phyloP scores from a whole-genome alignment of 306 rosid species.

The Castanopsis chinensis region DNA sequence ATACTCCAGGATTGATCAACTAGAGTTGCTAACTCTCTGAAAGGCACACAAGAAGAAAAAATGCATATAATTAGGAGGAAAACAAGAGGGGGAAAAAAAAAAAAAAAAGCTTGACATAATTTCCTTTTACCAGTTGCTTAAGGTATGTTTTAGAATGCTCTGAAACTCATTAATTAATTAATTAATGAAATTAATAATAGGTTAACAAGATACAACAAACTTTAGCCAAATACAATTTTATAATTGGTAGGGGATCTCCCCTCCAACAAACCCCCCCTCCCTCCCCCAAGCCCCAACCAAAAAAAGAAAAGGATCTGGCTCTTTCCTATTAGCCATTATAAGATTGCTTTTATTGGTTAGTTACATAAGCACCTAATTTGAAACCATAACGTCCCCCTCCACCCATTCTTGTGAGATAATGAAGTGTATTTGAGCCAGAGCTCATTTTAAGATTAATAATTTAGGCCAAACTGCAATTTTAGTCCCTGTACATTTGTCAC shows the following conservation, averaged over 20 bases:
- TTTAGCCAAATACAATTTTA: not conserved
- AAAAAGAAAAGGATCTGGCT: not conserved
- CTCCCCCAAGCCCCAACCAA: not conserved
- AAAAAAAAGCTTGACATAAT: not conserved
- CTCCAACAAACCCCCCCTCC: not conserved
- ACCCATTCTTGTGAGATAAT: too few species aligned
- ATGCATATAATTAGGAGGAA: conserved; percentile 1
- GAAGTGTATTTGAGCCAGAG: too few species aligned
- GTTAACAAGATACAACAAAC: not conserved
- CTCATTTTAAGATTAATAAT: too few species aligned
- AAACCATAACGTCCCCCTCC: too few species aligned
- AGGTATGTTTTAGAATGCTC: not conserved
- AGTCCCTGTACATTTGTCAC: too few species aligned
- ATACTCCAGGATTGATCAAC: conserved; percentile 86
- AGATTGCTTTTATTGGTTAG: not conserved
- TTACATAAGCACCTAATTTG: too few species aligned
- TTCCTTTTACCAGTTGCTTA: not conserved
- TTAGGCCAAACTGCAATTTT: too few species aligned
- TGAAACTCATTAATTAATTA: not conserved
- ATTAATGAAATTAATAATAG: not conserved
- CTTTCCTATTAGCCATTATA: not conserved
- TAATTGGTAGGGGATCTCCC: not conserved
- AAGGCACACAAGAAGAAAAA: conserved; percentile 26
- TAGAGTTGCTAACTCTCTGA: conserved; percentile 75
- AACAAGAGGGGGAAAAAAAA: conserved; percentile 16